phyloP scores from a whole-genome alignment of 2,329 filamentous ascomycete species.

The Monosporascus sp. region DNA sequence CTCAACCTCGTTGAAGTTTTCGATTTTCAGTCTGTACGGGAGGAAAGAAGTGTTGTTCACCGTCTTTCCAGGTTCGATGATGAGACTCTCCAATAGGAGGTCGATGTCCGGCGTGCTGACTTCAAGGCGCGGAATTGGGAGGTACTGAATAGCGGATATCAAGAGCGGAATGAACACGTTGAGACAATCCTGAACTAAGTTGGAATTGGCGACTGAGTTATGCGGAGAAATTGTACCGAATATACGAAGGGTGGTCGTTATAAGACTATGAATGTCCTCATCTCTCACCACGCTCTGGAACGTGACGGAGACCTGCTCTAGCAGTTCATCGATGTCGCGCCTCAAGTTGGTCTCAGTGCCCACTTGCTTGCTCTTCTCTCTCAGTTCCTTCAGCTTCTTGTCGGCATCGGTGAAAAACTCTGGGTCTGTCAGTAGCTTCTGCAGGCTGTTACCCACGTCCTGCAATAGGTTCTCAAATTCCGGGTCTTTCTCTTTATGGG shows the following conservation, averaged over 20 bases:
- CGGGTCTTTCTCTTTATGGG: slow-evolving; percentile 70
- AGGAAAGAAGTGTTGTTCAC: slow-evolving; percentile 86
- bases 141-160: slow-evolving; percentile 73
- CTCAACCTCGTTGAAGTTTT: slow-evolving; percentile 82
- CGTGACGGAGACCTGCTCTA: slow-evolving; percentile 65
- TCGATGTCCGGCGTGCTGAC: slow-evolving; percentile 79
- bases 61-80: slow-evolving; percentile 81
- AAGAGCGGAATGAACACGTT: slow-evolving; percentile 77
- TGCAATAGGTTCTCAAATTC: slow-evolving; percentile 76
- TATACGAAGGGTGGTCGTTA: slow-evolving; percentile 63
- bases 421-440: slow-evolving; percentile 80
- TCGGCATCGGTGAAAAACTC: slow-evolving; percentile 76
- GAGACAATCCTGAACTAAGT: slow-evolving; percentile 69
- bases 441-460: slow-evolving; percentile 68
- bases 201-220: slow-evolving; percentile 59
- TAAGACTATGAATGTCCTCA: slow-evolving; percentile 63
- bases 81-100: slow-evolving; percentile 81
- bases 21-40: slow-evolving; percentile 74
- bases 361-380: slow-evolving; percentile 56
- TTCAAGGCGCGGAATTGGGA: slow-evolving; percentile 89
- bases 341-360: slow-evolving; percentile 63
- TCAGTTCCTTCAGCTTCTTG: slow-evolving; percentile 45
- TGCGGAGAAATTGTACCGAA: slow-evolving; percentile 64
- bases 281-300: slow-evolving; percentile 67
- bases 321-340: slow-evolving; percentile 66